Evolutionary conservation across 2,329 filamentous ascomycete genomes (phyloP), one percentile per base, ranked within the genome.

Genomic region (Xylaria sp.): DNA sequence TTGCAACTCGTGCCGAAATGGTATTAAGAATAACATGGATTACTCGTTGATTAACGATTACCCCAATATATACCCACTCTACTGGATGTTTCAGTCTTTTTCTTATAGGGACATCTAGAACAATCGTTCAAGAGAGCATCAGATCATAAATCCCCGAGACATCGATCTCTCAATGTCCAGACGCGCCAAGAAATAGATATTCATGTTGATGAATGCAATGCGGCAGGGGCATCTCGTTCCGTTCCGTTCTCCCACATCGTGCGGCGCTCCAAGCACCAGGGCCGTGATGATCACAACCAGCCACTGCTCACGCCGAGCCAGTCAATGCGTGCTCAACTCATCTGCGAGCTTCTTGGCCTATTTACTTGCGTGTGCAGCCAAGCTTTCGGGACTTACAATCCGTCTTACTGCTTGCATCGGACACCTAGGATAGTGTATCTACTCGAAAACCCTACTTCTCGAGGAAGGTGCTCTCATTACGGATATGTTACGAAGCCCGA

Each of bases 341-440:
- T 64, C 62, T 54, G 23, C 40, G 59, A 65, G 50, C 62, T 58
- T 66, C 69, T 68, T 66, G 65, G 66, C 69, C 65, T 60, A 59
- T 66, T 61, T 63, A 59, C 59, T 60, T 67, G 54, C 55, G 65
- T 54, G 68, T 59, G 61, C 64, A 65, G 67, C 69, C 69, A 71
- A 69, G 69, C 69, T 51, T 66, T 68, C 69, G 69, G 67, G 69
- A 65, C 64, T 65, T 67, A 47, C 29, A 61, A 62, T 60, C 69
- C 69, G 67, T 66, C 69, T 69, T 67, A 69, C 69, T 65, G 64
- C 69, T 54, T 69, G 69, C 58, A 69, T 69, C 57, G 37, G 62
- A 54, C 62, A n/a, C 37, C 23, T n/a, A 54, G 51, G 51, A 21
- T 54, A 18, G 29, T 54, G 16, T 54, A 48, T 9, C 9, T 23